Conservation (phyloP, 345 rosid genomes). For the Lumnitzera littorea region DNA sequence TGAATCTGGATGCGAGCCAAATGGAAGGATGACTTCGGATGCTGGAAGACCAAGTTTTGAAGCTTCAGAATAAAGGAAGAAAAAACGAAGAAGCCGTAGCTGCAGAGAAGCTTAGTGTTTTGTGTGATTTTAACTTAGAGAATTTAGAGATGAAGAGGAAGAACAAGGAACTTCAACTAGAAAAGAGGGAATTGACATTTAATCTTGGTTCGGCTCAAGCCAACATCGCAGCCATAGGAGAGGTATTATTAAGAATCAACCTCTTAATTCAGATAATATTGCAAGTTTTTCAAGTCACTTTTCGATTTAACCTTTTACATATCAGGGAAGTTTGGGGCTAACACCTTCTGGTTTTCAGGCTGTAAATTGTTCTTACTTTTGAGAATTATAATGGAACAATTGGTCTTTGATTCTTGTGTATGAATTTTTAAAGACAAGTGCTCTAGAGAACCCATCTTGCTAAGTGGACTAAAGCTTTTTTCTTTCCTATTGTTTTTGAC, state of each 20-base stretch:
- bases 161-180: conserved; percentile 30
- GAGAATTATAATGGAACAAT: too few species aligned
- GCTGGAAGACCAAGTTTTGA: conserved; percentile 21
- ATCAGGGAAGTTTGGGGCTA: too few species aligned
- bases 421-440: too few species aligned
- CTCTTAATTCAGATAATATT: neutral
- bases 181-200: conserved; percentile 25
- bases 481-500: too few species aligned
- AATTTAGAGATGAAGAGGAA: conserved; percentile 14
- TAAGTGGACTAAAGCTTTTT: too few species aligned
- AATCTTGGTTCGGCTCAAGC: conserved; percentile 18
- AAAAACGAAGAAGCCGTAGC: neutral
- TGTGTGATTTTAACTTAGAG: conserved; percentile 11
- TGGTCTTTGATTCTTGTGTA: too few species aligned
- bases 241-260: conserved; percentile 11
- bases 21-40: conserved; percentile 10
- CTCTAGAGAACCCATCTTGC: too few species aligned
- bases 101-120: conserved; percentile 14
- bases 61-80: neutral
- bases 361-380: too few species aligned
- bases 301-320: too few species aligned
- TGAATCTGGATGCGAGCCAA: conserved; percentile 2
- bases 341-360: too few species aligned
- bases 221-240: conserved; percentile 12
- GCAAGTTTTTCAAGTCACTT: neutral